Evolutionary conservation across 495 filamentous ascomycete species (phyloP).

Genomic region (Hypoxylon perforatum): DNA sequence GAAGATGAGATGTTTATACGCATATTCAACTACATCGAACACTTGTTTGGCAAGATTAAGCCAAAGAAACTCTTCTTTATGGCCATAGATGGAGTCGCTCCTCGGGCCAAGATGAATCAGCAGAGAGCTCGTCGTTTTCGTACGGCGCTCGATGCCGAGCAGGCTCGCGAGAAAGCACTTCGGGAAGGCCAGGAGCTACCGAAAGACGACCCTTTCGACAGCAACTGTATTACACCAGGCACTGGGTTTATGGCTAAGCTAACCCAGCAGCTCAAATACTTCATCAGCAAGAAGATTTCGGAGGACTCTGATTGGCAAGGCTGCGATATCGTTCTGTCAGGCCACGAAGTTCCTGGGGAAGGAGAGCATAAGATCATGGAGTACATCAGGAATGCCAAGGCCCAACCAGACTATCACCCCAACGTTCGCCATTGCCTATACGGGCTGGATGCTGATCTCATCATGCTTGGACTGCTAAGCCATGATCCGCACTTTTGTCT

Average conservation of each 20-base stretch:
- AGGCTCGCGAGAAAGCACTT: slow-evolving; percentile 89
- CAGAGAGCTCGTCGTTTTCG: slow-evolving; percentile 95
- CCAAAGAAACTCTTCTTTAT: slow-evolving; percentile 99
- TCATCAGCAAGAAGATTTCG: slow-evolving; percentile 97
- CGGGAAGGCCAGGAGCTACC: slow-evolving; percentile 89
- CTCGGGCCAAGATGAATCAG: slow-evolving; percentile 99
- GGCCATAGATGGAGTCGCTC: slow-evolving; percentile 98
- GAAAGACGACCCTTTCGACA: slow-evolving; percentile 95
- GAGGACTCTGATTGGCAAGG: slow-evolving; percentile 98
- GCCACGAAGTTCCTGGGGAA: slow-evolving; percentile 98
- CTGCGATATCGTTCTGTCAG: slow-evolving; percentile 94
- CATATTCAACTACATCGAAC: slow-evolving; percentile 99
- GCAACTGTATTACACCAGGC: slow-evolving; percentile 98
- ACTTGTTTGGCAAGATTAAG: slow-evolving; percentile 98
- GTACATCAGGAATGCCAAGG: slow-evolving; percentile 96
- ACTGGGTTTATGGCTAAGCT: slow-evolving; percentile 99
- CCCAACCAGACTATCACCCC: slow-evolving; percentile 91
- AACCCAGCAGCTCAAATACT: slow-evolving; percentile 94
- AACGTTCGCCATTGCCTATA: slow-evolving; percentile 98
- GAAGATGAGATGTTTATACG: slow-evolving; percentile 99
- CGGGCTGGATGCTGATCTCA: slow-evolving; percentile 95
- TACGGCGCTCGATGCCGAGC: slow-evolving; percentile 90
- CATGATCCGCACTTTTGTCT: slow-evolving; percentile 99
- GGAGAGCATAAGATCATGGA: slow-evolving; percentile 99
- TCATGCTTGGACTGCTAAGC: slow-evolving; percentile 96